Conservation (phyloP, 2,329 filamentous ascomycete species). For the Penicillium brasilianum region DNA sequence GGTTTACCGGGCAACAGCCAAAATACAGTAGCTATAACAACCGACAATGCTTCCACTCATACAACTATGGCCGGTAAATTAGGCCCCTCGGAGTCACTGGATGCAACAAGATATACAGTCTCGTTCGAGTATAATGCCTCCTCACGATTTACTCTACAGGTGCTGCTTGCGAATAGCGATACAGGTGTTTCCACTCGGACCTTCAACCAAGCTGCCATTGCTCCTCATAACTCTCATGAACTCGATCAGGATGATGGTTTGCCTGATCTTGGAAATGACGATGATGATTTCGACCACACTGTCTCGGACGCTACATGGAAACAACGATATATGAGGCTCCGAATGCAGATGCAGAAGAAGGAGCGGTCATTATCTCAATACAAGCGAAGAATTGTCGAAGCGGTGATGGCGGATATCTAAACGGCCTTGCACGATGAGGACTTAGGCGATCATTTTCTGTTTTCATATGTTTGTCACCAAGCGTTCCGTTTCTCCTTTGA, state of each 20-base stretch:
- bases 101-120: slow-evolving; percentile 30
- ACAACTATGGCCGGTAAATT: not conserved
- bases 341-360: slow-evolving; percentile 45
- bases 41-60: slow-evolving; percentile 19
- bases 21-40: slow-evolving; percentile 35
- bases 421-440: not conserved
- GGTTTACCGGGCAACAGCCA: slow-evolving; percentile 35
- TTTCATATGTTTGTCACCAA: not conserved
- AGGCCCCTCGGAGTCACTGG: not conserved
- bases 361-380: slow-evolving; percentile 46
- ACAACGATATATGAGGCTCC: slow-evolving; percentile 45
- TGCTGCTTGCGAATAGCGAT: slow-evolving; percentile 29
- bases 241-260: slow-evolving; percentile 24
- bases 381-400: slow-evolving; percentile 50
- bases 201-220: slow-evolving; percentile 12
- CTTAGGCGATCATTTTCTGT: slow-evolving; percentile 6
- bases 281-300: slow-evolving; percentile 31
- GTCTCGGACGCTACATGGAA: slow-evolving; percentile 44
- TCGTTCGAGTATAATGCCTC: slow-evolving; percentile 35
- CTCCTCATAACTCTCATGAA: not conserved
- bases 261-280: slow-evolving; percentile 37
- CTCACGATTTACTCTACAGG: slow-evolving; percentile 33
- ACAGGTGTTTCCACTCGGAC: slow-evolving; percentile 14
- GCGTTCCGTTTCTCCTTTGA: not conserved
- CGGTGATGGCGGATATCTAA: slow-evolving; percentile 50